Percentiles rank a stretch among this genome's conserved stretches.
These are phyloP conservation scores for Blastocystis sp. DNA, from an alignment of 352 stramenopile species.

Conservation along the genomic window DNA sequence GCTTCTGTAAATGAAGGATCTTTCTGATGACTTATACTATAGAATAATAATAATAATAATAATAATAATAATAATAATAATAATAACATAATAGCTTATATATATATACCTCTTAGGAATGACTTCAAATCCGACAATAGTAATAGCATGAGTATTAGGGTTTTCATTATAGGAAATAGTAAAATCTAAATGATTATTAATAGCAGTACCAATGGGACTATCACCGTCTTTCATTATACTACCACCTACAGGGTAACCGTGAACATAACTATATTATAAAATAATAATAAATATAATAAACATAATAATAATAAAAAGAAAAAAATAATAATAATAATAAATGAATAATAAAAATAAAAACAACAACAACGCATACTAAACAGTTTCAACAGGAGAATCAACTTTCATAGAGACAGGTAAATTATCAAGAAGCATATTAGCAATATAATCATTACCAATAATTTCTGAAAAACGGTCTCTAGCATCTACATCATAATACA, in stretches of 20 bases:
- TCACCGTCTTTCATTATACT: conserved; percentile 58
- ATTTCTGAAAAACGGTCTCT: conserved; percentile 67
- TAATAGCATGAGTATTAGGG: conserved; percentile 52
- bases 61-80: too few species aligned
- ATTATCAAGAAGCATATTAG: conserved; percentile 26
- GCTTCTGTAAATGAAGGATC: too few species aligned
- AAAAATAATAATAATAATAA: conserved; percentile 43
- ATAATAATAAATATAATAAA: conserved; percentile 30
- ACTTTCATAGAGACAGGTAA: conserved; percentile 25
- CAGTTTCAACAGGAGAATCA: background rate
- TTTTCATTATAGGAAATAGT: conserved; percentile 80
- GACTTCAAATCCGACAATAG: conserved; percentile 93
- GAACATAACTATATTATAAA: conserved; percentile 46
- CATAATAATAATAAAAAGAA: too few species aligned
- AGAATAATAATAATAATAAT: too few species aligned
- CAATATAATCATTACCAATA: conserved; percentile 80
- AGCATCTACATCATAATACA: conserved; percentile 43
- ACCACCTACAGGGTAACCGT: conserved; percentile 58
- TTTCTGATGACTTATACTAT: too few species aligned
- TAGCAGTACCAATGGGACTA: conserved; percentile 49
- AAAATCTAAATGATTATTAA: conserved; percentile 99
- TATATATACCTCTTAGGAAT: conserved; percentile 15
- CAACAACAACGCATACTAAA: background rate
- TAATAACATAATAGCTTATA: too few species aligned
- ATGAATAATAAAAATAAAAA: too few species aligned